Conservation (phyloP, 2,329 filamentous ascomycete species). For the Claviceps citrina region DNA sequence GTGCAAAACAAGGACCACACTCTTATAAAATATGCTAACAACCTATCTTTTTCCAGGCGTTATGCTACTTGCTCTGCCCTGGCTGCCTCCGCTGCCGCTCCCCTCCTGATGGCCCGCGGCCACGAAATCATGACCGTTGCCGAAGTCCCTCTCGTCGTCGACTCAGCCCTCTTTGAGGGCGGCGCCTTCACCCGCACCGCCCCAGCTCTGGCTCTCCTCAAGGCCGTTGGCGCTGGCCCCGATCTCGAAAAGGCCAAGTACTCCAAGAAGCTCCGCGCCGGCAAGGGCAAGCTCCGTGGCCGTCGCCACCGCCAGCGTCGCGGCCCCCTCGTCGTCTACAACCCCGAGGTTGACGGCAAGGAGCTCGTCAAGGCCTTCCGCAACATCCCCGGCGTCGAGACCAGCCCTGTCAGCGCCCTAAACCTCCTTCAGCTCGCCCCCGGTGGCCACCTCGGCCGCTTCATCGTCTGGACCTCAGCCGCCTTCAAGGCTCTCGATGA, state of each 20-base stretch:
- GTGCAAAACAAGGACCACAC: not conserved
- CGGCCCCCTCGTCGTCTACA: constrained; percentile 94
- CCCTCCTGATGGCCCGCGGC: constrained; percentile 90
- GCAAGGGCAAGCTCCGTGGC: constrained; percentile 97
- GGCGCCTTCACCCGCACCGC: constrained; percentile 76
- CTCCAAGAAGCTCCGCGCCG: constrained; percentile 92
- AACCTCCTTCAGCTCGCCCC: constrained; percentile 99
- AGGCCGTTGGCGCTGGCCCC: constrained; percentile 74
- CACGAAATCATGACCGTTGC: constrained; percentile 86
- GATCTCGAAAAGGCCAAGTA: constrained; percentile 93
- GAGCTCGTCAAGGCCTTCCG: constrained; percentile 89
- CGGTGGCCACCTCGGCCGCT: constrained; percentile 95
- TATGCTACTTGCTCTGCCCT: constrained; percentile 96
- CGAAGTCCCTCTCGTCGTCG: constrained; percentile 93
- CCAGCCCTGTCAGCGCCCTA: constrained; percentile 77
- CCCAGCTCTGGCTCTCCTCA: constrained; percentile 71
- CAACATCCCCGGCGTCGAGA: constrained; percentile 98
- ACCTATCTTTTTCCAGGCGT: constrained; percentile 42
- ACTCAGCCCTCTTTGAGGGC: constrained; percentile 74
- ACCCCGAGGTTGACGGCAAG: constrained; percentile 88
- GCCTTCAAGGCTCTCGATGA: constrained; percentile 93
- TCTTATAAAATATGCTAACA: not conserved
- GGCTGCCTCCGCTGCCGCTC: constrained; percentile 86
- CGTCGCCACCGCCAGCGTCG: constrained; percentile 95
- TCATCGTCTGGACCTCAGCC: constrained; percentile 96